Conservation (phyloP, 148 eudicot genomes). For the Camellia granthamiana region DNA sequence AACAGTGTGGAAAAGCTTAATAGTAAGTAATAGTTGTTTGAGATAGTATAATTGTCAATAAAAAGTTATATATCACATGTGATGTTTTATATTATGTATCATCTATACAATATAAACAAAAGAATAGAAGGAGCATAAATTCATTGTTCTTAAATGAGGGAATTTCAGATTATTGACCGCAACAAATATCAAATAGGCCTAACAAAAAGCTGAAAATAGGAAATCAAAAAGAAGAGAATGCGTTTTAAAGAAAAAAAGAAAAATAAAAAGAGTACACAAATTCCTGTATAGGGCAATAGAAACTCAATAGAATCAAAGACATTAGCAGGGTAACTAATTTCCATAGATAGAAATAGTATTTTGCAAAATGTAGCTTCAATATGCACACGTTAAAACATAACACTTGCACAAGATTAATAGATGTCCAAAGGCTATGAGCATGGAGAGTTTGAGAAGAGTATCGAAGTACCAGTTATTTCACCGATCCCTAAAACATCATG, state of each 20-base stretch:
- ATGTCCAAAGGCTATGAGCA: too few relatives aligned
- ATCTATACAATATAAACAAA: too few relatives aligned
- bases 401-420: not conserved
- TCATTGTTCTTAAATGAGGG: not conserved
- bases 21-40: too few relatives aligned
- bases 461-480: too few relatives aligned
- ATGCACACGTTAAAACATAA: not conserved
- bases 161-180: not conserved
- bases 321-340: not conserved
- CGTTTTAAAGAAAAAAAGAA: too few relatives aligned
- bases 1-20: too few relatives aligned
- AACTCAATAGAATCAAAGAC: not conserved
- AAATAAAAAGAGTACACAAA: not conserved
- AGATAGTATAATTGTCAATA: too few relatives aligned
- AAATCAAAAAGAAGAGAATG: not conserved
- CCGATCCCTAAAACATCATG: too few relatives aligned
- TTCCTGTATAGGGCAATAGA: not conserved
- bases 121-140: too few relatives aligned
- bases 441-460: not conserved
- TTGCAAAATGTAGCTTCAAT: not conserved
- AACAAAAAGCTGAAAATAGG: not conserved
- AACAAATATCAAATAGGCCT: too few relatives aligned
- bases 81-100: too few relatives aligned
- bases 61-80: too few relatives aligned
- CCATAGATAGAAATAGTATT: not conserved